phyloP scores from a whole-genome alignment of 495 filamentous ascomycete genomes.

The Stereocaulon alpinum region DNA sequence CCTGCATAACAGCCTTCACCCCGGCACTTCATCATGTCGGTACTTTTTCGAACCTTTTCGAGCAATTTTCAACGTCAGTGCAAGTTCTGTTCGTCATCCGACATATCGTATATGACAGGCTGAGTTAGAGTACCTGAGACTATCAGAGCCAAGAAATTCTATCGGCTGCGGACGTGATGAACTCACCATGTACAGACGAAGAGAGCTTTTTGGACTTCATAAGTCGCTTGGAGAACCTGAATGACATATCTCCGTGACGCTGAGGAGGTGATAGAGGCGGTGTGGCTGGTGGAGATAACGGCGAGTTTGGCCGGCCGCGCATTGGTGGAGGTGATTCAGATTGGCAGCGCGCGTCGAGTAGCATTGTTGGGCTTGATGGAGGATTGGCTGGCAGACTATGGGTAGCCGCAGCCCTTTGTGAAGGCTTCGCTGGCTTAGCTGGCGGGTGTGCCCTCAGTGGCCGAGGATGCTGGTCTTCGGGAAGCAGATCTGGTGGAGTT shows the following conservation, averaged over 20 bases:
- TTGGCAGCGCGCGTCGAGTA: background rate
- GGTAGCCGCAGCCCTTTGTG: background rate
- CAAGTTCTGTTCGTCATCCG: constrained; percentile 8
- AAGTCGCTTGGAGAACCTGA: constrained; percentile 13
- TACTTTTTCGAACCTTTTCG: background rate
- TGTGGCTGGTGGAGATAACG: constrained; percentile 12
- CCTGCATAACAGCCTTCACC: constrained; percentile 1
- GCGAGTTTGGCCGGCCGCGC: background rate
- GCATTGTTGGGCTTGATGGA: background rate
- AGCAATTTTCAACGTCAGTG: background rate
- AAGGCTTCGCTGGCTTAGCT: background rate
- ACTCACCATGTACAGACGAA: constrained; percentile 16
- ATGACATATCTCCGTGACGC: background rate
- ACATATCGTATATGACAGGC: constrained; percentile 15
- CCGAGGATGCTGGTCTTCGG: constrained; percentile 3
- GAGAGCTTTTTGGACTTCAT: constrained; percentile 18
- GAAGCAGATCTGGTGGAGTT: background rate
- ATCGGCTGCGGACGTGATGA: constrained; percentile 1
- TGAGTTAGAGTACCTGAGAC: constrained; percentile 14
- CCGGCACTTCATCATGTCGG: background rate
- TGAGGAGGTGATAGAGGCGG: constrained; percentile 4
- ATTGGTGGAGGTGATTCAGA: background rate
- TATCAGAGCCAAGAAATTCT: constrained; percentile 1
- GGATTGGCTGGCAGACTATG: constrained; percentile 4
- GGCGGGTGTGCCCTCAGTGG: background rate